Percentiles rank a stretch among this genome's conserved stretches.
Evolutionary conservation across 306 rosid species (phyloP).

Genomic region (Cucurbita argyrosperma): DNA sequence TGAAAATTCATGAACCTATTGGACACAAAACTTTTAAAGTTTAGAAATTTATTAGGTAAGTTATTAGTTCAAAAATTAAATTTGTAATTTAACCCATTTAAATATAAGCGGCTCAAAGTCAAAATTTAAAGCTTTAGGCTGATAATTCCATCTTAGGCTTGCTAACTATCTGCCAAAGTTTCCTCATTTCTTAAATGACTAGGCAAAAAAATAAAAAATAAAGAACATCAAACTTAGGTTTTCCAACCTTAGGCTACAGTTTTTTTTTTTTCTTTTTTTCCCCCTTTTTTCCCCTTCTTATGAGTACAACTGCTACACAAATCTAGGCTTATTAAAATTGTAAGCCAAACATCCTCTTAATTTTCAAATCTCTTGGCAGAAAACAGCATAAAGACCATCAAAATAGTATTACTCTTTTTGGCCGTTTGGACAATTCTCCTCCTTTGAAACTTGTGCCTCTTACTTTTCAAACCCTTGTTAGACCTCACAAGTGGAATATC

Average conservation of each 20-base stretch:
- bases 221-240: not conserved
- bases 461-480: not conserved
- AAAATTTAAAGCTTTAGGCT: not conserved
- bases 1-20: too few relatives aligned
- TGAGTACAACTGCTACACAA: not conserved
- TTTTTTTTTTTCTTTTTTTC: too few relatives aligned
- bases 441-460: not conserved
- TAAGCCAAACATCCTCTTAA: not conserved
- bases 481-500: not conserved
- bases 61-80: too few relatives aligned
- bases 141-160: not conserved
- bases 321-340: not conserved
- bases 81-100: not conserved
- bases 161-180: not conserved
- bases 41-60: too few relatives aligned
- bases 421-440: not conserved
- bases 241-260: not conserved
- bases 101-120: not conserved
- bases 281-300: too few relatives aligned
- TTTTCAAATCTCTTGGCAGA: not conserved
- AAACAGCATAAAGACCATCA: not conserved
- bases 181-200: not conserved
- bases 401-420: not conserved
- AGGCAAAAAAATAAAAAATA: not conserved
- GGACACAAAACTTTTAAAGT: too few relatives aligned